Evolutionary conservation across 139 green algal species (phyloP).

Genomic region (Volvox africanus): DNA sequence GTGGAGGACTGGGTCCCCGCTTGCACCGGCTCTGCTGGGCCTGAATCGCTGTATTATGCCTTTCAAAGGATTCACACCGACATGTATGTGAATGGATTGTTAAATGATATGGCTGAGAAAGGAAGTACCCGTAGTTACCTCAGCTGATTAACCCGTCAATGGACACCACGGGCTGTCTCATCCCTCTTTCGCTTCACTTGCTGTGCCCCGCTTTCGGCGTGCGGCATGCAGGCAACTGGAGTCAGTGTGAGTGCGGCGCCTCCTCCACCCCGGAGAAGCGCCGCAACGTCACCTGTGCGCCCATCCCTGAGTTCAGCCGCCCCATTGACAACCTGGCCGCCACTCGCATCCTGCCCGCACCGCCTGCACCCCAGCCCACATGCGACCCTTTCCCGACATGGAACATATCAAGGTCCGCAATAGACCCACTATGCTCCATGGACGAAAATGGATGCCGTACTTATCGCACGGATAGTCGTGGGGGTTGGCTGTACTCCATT

Average conservation of each 20-base stretch:
- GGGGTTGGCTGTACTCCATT: neutral
- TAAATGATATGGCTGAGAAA: too few species aligned
- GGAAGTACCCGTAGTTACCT: too few species aligned
- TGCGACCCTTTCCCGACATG: conserved; percentile 8
- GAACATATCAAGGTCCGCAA: neutral
- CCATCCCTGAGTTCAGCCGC: neutral
- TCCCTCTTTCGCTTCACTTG: too few species aligned
- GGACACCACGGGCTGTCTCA: too few species aligned
- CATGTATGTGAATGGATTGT: too few species aligned
- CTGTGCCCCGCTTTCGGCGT: too few species aligned
- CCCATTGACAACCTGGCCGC: neutral
- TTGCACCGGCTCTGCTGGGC: too few species aligned
- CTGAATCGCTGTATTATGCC: too few species aligned
- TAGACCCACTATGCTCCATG: neutral
- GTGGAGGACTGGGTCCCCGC: too few species aligned
- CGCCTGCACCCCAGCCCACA: neutral
- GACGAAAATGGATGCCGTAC: neutral
- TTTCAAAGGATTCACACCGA: too few species aligned
- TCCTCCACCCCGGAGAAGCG: neutral
- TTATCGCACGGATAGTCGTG: neutral
- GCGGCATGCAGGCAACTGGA: conserved; percentile 5
- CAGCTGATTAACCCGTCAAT: too few species aligned
- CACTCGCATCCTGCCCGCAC: neutral
- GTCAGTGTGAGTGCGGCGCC: conserved; percentile 10
- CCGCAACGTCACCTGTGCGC: neutral